Base-by-base conservation (phyloP, 139 green algal species). In the Deuterostichococcus epilithicus region DNA sequence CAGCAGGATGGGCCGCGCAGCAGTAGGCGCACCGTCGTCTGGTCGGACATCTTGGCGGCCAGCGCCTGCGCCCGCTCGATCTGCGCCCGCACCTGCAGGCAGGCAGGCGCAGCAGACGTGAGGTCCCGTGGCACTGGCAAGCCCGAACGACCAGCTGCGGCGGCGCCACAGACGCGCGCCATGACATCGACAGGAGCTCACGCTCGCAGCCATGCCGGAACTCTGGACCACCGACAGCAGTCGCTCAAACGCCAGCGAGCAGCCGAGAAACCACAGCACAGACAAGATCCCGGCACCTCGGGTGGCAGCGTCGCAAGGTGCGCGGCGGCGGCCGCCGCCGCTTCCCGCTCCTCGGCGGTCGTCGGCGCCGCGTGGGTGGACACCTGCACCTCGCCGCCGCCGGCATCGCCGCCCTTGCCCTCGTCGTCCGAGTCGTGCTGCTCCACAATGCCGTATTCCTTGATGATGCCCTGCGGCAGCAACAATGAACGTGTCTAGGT, bases 41-140 rank as follows among this genome's bases (percentile, higher is more conserved):
- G 52, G 52, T 63, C 33, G 6, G 52, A 52, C 8, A 91, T 71
- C 76, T 82, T 83, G 2, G 78, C 77, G 6, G 86, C 86, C 70
- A 88, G 60, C 72, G 79, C 76, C 74, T 89, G 82, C 0, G 87
- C 87, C 3, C 81, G 82, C 65, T 80, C 73, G 28, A 92, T 72
- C 32, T 81, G 72, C 18, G 79, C 77, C 77, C 75, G 39, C 70
- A 85, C 69, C 78, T 83, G 76, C 47, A 74, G 32, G 35, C 18
- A 30, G 36, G n/a, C 22, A 28, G 22, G 26, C 60, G 20, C 32
- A 32, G 60, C 32, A n/a, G n/a, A n/a, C n/a, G n/a, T n/a, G n/a
- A n/a, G n/a, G n/a, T n/a, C n/a, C n/a, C n/a, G 8, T 52, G 8
- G 13, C 42, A 52, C 8, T 8, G 8, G 13, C 42, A 52, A 52